phyloP scores from a whole-genome alignment of 352 stramenopile species.

The Phytopythium chamaehyphon region DNA sequence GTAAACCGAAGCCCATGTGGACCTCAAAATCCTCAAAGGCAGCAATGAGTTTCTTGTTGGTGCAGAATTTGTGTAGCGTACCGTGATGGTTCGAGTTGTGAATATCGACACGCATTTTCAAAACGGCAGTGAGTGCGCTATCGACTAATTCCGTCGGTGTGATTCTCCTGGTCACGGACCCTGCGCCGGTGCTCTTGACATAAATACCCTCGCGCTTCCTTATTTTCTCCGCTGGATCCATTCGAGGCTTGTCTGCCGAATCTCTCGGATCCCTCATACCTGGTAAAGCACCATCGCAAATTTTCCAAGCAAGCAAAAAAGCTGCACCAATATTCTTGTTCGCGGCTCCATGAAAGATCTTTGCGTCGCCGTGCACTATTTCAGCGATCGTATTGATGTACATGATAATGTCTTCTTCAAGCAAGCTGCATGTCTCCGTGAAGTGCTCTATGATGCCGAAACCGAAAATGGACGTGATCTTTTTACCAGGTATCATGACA shows the following conservation, averaged over 20 bases:
- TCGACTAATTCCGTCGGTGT: conserved; percentile 87
- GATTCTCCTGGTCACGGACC: conserved; percentile 36
- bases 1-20: conserved; percentile 95
- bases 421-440: conserved; percentile 88
- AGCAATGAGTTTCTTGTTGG: conserved; percentile 71
- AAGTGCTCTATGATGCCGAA: conserved; percentile 97
- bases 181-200: conserved; percentile 52
- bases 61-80: conserved; percentile 78
- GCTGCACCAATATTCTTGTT: conserved; percentile 97
- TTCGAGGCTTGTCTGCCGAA: conserved; percentile 60
- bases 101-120: conserved; percentile 96
- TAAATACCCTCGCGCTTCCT: conserved; percentile 63
- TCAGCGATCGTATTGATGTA: conserved; percentile 97
- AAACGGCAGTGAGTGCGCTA: conserved; percentile 92
- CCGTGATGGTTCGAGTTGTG: conserved; percentile 90
- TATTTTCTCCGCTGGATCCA: conserved; percentile 56
- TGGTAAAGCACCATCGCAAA: conserved; percentile 87
- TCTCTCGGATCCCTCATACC: conserved; percentile 84
- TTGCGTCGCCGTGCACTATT: conserved; percentile 94
- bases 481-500: conserved; percentile 96
- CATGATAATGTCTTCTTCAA: conserved; percentile 96
- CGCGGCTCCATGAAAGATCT: conserved; percentile 91
- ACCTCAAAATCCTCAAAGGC: conserved; percentile 92
- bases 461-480: conserved; percentile 95
- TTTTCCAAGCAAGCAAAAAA: conserved; percentile 96